Base-by-base conservation (phyloP, 2,329 filamentous ascomycete species). In the Albophoma yamanashiensis region DNA sequence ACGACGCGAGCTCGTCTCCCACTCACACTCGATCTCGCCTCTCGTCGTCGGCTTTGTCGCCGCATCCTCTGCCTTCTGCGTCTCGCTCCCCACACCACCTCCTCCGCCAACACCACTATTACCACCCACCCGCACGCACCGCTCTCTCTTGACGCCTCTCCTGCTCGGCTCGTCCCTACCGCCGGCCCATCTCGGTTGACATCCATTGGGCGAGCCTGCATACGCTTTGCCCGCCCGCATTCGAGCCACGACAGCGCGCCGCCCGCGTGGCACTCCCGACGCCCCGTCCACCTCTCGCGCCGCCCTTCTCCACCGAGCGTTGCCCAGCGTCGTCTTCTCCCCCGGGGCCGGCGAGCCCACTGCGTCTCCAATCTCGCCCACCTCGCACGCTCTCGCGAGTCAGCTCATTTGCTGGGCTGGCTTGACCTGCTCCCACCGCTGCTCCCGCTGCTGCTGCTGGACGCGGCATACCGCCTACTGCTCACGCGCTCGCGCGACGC, bases 201-300 rank as follows among this genome's bases (percentile, higher is more conserved):
- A 14, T 31, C 25, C 27, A 69, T 74, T 72, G 70, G 71, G 70
- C 68, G 66, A 72, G 64, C 70, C 67, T 73, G 71, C 72, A 74
- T 73, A 68, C 66, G 64, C 66, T 72, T 65, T 68, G 64, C 64
- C 67, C 70, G 69, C 67, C 69, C 69, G 70, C 70, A 74, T 70
- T 74, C 72, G 72, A 74, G 72, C 72, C 72, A 74, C 72, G 72
- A 74, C 72, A 73, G 66, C 70, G 67, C 64, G 66, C 59, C 55
- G 55, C 55, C 43, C 36, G 55, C 55, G 55, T 60, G 55, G 34
- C 59, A 57, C 59, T 56, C 36, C 55, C 11, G 45, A 31, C 34
- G 36, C 11, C 63, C 68, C 58, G 25, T 52, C 58, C 61, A 27
- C 52, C 55, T 66, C 63, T 69, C 65, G 67, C 68, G 40, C n/a